Conservation (phyloP, 1,284 basidiomycete genomes). For the Ceratobasidium sp. region DNA sequence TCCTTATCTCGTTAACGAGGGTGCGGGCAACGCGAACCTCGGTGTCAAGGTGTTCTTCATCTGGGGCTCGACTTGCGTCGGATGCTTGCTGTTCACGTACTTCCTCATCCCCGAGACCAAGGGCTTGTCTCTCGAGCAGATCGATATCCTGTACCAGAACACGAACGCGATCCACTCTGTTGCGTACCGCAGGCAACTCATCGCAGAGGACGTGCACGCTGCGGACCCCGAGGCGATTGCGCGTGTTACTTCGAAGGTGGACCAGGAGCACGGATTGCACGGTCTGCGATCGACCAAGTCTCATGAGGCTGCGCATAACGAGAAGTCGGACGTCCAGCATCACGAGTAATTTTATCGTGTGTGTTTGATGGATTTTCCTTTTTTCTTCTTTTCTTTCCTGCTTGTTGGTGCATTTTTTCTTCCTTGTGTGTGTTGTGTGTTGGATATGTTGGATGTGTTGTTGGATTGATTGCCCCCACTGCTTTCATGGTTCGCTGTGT, state of each 20-base stretch:
- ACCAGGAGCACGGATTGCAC: slow-evolving; percentile 41
- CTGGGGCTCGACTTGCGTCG: slow-evolving; percentile 82
- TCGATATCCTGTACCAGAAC: slow-evolving; percentile 72
- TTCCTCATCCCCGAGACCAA: slow-evolving; percentile 73
- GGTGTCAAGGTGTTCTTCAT: slow-evolving; percentile 90
- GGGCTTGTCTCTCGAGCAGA: slow-evolving; percentile 80
- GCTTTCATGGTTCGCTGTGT: slow-evolving; percentile 18
- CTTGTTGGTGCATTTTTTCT: not conserved
- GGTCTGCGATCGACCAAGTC: slow-evolving; percentile 38
- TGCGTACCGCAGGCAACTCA: slow-evolving; percentile 64
- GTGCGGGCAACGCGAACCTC: slow-evolving; percentile 61
- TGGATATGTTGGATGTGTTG: too few relatives aligned
- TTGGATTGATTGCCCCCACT: too few relatives aligned
- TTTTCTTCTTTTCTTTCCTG: not conserved
- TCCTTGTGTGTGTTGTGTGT: not conserved
- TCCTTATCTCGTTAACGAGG: slow-evolving; percentile 75
- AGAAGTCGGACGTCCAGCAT: slow-evolving; percentile 41
- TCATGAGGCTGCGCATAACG: slow-evolving; percentile 33
- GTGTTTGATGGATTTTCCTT: not conserved
- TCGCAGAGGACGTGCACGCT: slow-evolving; percentile 54
- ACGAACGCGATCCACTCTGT: slow-evolving; percentile 65
- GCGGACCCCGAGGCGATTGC: slow-evolving; percentile 44
- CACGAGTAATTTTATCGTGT: slow-evolving; percentile 29
- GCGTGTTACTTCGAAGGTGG: slow-evolving; percentile 41
- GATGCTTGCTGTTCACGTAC: slow-evolving; percentile 81